Evolutionary conservation across 1,139 yeast genomes (phyloP).

Genomic region (Lodderomyces parapsilosis): DNA sequence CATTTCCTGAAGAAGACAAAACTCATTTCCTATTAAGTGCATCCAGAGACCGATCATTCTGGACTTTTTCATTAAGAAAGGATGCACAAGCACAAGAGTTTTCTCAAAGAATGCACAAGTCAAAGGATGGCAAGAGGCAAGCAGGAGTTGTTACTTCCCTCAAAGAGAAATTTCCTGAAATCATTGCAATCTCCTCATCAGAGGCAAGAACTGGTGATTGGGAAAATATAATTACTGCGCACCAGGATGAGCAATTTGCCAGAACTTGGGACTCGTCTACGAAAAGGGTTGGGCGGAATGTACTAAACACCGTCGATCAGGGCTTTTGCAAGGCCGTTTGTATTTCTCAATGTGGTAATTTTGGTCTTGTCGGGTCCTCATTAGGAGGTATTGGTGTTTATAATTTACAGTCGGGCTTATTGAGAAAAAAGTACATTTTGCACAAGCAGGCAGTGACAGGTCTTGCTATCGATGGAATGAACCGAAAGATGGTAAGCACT

Average conservation of each 20-base stretch:
- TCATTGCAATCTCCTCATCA: conserved; percentile 70
- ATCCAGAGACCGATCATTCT: conserved; percentile 80
- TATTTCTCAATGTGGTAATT: conserved; percentile 92
- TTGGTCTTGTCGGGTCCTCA: conserved; percentile 90
- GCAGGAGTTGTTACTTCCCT: conserved; percentile 55
- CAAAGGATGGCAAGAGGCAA: conserved; percentile 52
- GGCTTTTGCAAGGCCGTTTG: conserved; percentile 81
- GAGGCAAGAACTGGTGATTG: conserved; percentile 84
- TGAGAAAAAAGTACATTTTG: conserved; percentile 63
- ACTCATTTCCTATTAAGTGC: conserved; percentile 87
- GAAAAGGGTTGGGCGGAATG: conserved; percentile 78
- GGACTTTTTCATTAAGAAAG: conserved; percentile 90
- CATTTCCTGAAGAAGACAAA: conserved; percentile 73
- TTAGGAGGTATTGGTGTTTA: conserved; percentile 85
- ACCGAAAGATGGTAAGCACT: conserved; percentile 78
- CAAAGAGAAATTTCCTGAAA: conserved; percentile 74
- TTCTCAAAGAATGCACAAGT: conserved; percentile 70
- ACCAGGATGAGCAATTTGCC: conserved; percentile 79
- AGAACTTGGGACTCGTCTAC: conserved; percentile 89
- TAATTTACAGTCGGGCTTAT: conserved; percentile 85
- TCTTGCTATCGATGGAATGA: conserved; percentile 84
- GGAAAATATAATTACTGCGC: conserved; percentile 94
- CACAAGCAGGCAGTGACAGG: conserved; percentile 89
- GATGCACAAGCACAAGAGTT: conserved; percentile 96
- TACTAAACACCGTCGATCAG: conserved; percentile 69